Evolutionary conservation across 73 alveolate genomes (phyloP).

Genomic region (Paramecium sonneborni): DNA sequence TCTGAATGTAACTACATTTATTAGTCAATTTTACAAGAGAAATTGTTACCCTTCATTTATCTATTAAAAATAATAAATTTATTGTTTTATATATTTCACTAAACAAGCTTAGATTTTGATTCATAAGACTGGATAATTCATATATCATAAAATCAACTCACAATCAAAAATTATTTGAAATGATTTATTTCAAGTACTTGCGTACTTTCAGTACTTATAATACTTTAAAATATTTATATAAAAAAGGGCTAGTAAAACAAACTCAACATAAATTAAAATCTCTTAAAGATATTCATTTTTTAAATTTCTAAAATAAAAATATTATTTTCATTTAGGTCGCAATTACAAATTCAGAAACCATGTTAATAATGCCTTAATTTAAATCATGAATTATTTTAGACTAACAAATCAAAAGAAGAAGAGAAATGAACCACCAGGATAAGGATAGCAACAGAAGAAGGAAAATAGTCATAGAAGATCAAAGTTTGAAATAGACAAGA

Average conservation of each 20-base stretch:
- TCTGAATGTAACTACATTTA: not conserved
- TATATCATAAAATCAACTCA: not conserved
- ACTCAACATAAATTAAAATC: constrained; percentile 5
- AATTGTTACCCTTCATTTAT: not conserved
- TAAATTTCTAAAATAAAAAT: not conserved
- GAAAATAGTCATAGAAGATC: not conserved
- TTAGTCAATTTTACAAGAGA: not conserved
- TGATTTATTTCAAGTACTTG: too few relatives aligned
- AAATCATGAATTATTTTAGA: not conserved
- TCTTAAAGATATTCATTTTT: not conserved
- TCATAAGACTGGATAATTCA: not conserved
- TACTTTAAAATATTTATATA: not conserved
- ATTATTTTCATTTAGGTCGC: not conserved
- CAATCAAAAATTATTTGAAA: too few relatives aligned
- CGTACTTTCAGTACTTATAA: too few relatives aligned
- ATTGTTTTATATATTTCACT: not conserved
- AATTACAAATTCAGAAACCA: not conserved
- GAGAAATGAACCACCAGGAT: not conserved
- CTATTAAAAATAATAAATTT: not conserved
- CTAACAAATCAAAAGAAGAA: too few relatives aligned
- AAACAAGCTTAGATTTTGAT: not conserved
- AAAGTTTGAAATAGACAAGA: not conserved
- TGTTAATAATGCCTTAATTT: not conserved
- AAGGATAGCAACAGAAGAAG: not conserved
- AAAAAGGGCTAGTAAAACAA: not conserved